Base-by-base conservation (phyloP, 179 eudicot species). In the Vitellaria paradoxa region DNA sequence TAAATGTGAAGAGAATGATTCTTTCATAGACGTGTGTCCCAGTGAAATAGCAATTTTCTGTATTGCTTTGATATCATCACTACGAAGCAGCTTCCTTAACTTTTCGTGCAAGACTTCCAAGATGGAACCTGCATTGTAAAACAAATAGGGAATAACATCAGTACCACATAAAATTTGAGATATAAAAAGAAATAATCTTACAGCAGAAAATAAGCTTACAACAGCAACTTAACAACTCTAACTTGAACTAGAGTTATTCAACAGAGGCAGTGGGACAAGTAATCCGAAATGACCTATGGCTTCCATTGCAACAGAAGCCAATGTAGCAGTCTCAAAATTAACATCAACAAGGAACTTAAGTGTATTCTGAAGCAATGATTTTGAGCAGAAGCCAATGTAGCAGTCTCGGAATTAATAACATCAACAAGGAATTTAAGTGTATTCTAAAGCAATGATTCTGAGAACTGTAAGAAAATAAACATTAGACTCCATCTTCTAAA, bases 241-340 rank as follows among this genome's bases (percentile, higher is more conserved):
- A 94, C 98, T 94, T 86, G 91, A 83, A 82, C 81, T 78, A 77
- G 85, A 82, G 63, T 89, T 94, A 81, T 49, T 50, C 75, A 91
- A 79, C 37, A 72, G 81, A 72, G 98, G 94, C 60, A 93, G 77
- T 76, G 89, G 80, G 65, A 80, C 84, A 76, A 91, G 88, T 76
- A 93, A 84, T 76, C 94, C 97, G 80, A 94, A 88, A 83, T 91
- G 93, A 75, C 98, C 98, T 75, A 94, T 83, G 75, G 96, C 92
- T 87, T 94, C 91, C 94, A 93, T 90, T 66, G 96, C 97, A 50
- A 90, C 81, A 55, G 98, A 93, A 85, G 98, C 98, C 86, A 92
- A 82, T 81, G 93, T 66, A 55, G 96, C 87, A 75, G 87, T 87
- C 83, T 94, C 97, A 52, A 68, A 49, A 81, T 84, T 91, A 73